Evolutionary conservation across 305 asterid genomes (phyloP).

Genomic region (Fraxinus ornus): DNA sequence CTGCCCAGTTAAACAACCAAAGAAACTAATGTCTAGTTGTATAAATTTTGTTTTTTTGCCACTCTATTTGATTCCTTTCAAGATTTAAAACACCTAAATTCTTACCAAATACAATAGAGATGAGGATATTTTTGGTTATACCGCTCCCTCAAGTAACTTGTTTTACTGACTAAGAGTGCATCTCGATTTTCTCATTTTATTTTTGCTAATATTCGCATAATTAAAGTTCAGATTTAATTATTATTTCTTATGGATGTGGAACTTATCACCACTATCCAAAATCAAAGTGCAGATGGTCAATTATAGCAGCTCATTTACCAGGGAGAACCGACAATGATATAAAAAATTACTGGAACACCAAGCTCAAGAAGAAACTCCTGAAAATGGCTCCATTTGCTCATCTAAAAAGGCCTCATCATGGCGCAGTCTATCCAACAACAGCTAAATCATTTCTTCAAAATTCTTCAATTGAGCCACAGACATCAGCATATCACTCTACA

Average conservation of each 20-base stretch:
- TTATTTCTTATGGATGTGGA: too few species aligned
- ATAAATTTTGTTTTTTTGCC: not conserved
- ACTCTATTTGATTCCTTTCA: not conserved
- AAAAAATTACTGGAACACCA: conserved; percentile 73
- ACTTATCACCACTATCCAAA: not conserved
- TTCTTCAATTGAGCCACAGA: conserved; percentile 19
- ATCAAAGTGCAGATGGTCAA: conserved; percentile 53
- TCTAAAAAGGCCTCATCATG: conserved; percentile 21
- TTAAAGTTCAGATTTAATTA: not conserved
- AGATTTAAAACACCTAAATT: not conserved
- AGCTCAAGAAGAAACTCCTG: conserved; percentile 59
- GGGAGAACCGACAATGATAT: conserved; percentile 70
- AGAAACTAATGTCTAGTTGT: too few species aligned
- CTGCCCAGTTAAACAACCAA: too few species aligned
- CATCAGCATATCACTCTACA: conserved; percentile 19
- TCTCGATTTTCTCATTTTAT: too few species aligned
- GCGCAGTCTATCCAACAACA: conserved; percentile 7
- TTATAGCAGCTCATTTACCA: conserved; percentile 60
- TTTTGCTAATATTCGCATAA: too few species aligned
- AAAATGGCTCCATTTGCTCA: conserved; percentile 16
- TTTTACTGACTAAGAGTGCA: too few species aligned
- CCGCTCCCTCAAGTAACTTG: too few species aligned
- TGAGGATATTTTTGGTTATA: too few species aligned
- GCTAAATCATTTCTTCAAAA: conserved; percentile 23
- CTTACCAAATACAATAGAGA: not conserved